Percentiles rank a stretch among this genome's conserved stretches.
Evolutionary conservation across 345 rosid species (phyloP).

Genomic region (Linum usitatissimum): DNA sequence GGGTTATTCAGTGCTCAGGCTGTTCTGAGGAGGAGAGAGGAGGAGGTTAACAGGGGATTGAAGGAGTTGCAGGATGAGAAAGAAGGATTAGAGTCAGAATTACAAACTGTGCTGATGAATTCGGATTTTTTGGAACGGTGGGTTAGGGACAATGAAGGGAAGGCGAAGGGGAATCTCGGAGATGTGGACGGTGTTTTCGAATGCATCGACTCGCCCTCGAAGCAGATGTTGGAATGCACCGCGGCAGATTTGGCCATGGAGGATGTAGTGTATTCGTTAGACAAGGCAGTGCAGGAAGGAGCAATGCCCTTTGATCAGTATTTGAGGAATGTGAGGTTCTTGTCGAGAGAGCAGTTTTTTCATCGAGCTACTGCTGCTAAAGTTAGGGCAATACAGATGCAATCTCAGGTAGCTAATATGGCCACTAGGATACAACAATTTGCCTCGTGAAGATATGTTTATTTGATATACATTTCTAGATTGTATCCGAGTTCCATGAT

Average conservation of each 20-base stretch:
- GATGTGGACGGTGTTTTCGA: slow-evolving; percentile 48
- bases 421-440: slow-evolving; percentile 48
- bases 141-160: slow-evolving; percentile 59
- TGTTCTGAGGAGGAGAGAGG: slow-evolving; percentile 49
- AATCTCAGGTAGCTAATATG: slow-evolving; percentile 77
- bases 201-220: slow-evolving; percentile 44
- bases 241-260: slow-evolving; percentile 77
- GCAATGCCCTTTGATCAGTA: slow-evolving; percentile 66
- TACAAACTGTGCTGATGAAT: slow-evolving; percentile 76
- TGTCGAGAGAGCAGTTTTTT: slow-evolving; percentile 91
- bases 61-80: slow-evolving; percentile 64
- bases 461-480: not conserved
- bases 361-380: slow-evolving; percentile 68
- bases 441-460: not conserved
- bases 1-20: slow-evolving; percentile 60
- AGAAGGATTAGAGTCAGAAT: slow-evolving; percentile 67
- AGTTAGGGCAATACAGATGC: slow-evolving; percentile 72
- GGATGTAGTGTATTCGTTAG: slow-evolving; percentile 65
- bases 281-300: slow-evolving; percentile 65
- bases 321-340: slow-evolving; percentile 69
- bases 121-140: slow-evolving; percentile 50
- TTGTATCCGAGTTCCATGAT: not conserved
- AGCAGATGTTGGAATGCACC: slow-evolving; percentile 74
- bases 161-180: slow-evolving; percentile 15
- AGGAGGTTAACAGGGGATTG: slow-evolving; percentile 44